These are phyloP conservation scores for Zoysia matrella DNA, from an alignment of 202 grass and related monocot genomes.

Conservation along the genomic window DNA sequence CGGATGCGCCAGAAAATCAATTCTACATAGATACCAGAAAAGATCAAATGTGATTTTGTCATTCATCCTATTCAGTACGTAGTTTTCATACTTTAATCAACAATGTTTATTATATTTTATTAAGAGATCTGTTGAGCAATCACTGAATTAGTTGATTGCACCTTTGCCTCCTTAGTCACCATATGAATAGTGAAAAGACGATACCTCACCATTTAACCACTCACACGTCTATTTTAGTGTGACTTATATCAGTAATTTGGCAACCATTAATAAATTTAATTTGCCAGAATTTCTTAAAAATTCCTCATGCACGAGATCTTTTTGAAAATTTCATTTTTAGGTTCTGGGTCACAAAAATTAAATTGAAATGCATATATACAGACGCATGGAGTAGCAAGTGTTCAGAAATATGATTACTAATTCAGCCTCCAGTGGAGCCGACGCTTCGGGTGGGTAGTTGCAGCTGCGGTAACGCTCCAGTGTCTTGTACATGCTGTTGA, in stretches of 20 bases:
- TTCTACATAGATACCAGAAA: too few relatives aligned
- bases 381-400: neutral
- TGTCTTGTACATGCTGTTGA: conserved; percentile 47
- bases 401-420: conserved; percentile 37
- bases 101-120: neutral
- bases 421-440: conserved; percentile 52
- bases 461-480: too few relatives aligned
- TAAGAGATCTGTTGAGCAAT: neutral
- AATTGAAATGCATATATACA: neutral
- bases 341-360: neutral
- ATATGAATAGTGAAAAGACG: neutral
- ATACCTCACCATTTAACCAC: neutral
- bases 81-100: neutral
- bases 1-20: too few relatives aligned
- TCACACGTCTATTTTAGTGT: neutral
- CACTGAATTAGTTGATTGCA: neutral
- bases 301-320: neutral
- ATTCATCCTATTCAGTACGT: too few relatives aligned
- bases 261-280: too few relatives aligned
- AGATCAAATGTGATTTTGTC: too few relatives aligned
- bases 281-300: too few relatives aligned
- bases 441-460: conserved; percentile 31
- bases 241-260: too few relatives aligned
- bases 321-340: neutral
- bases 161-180: neutral